A percentile compares a stretch with the other conserved stretches of the same genome.
phyloP scores from a whole-genome alignment of 2,329 filamentous ascomycete species.

The Cryphonectria japonica region DNA sequence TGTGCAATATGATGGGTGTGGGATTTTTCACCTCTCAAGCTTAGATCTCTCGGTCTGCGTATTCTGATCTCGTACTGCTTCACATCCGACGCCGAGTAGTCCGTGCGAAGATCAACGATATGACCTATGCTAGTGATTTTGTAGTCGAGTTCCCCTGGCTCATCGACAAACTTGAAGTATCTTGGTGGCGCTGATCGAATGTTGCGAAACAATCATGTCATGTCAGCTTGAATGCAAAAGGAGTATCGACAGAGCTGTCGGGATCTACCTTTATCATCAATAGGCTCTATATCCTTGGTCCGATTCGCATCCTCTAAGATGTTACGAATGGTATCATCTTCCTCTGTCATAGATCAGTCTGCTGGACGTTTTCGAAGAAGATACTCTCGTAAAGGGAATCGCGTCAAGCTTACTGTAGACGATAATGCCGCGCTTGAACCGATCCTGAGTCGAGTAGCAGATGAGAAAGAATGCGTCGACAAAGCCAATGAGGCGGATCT shows the following conservation, averaged over 20 bases:
- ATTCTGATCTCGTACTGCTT: neutral
- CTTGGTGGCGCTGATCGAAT: neutral
- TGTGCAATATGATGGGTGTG: neutral
- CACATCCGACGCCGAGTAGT: neutral
- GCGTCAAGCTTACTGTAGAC: neutral
- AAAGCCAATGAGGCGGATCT: conserved; percentile 3
- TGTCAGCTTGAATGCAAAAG: neutral
- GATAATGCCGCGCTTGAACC: neutral
- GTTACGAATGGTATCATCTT: neutral
- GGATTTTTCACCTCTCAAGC: neutral
- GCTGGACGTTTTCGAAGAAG: neutral
- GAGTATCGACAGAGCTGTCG: neutral
- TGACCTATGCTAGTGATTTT: neutral
- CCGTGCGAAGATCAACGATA: neutral
- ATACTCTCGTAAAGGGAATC: neutral
- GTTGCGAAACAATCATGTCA: too few relatives aligned
- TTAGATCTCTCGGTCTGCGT: neutral
- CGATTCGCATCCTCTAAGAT: neutral
- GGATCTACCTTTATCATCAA: neutral
- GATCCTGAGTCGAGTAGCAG: neutral
- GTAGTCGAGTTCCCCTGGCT: neutral
- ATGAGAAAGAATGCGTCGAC: conserved; percentile 3
- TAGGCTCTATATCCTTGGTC: neutral
- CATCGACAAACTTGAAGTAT: neutral
- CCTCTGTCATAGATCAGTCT: neutral